These are phyloP conservation scores for Calonectria ilicicola DNA, from an alignment of 2,329 filamentous ascomycete species.

Conservation along the genomic window DNA sequence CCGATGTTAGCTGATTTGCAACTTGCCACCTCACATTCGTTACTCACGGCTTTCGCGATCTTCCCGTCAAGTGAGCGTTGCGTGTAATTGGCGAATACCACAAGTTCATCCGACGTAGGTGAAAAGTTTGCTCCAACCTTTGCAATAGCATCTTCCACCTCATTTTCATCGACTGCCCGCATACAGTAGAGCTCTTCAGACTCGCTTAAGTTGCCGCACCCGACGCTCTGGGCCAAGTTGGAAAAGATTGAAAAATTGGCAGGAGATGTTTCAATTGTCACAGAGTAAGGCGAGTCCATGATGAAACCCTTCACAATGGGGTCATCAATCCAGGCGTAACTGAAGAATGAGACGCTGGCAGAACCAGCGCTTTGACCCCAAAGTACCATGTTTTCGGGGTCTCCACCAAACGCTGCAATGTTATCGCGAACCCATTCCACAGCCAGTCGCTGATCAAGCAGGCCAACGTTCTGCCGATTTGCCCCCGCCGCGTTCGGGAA, in stretches of 20 bases:
- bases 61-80: not conserved
- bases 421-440: conserved; percentile 62
- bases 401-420: conserved; percentile 59
- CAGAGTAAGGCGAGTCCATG: not conserved
- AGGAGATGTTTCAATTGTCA: not conserved
- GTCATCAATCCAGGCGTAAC: not conserved
- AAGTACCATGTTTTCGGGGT: conserved; percentile 57
- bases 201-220: not conserved
- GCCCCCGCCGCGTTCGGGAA: not conserved
- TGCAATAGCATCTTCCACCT: not conserved
- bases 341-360: not conserved
- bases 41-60: not conserved
- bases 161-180: not conserved
- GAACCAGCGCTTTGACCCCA: conserved; percentile 42
- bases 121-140: not conserved
- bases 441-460: conserved; percentile 60
- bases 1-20: not conserved
- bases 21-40: no score
- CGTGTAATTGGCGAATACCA: not conserved
- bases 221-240: not conserved
- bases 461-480: conserved; percentile 57
- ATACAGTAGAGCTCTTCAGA: not conserved
- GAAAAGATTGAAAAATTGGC: not conserved
- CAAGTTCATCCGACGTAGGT: not conserved
- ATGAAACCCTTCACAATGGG: not conserved